Percentiles rank a stretch among this genome's conserved stretches.
Conservation (phyloP, 139 green algal genomes). For the Chlamydomonas schloesseri region DNA sequence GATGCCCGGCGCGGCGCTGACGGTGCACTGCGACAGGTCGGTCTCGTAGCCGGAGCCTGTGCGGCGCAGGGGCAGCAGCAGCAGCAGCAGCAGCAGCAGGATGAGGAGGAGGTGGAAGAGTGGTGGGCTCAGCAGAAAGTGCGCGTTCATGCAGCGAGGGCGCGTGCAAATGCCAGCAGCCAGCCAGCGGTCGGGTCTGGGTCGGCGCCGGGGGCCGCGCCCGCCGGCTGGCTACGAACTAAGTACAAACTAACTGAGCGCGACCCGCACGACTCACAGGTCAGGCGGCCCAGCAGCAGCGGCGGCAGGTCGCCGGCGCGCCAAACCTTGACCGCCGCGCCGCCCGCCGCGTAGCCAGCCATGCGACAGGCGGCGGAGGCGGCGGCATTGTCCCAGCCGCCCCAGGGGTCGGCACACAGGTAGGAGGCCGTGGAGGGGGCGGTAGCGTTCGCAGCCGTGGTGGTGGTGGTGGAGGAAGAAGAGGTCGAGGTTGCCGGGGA, state of each 20-base stretch:
- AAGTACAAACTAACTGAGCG: no score
- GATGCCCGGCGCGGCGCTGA: background rate
- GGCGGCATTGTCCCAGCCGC: conserved; percentile 9
- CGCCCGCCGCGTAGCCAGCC: conserved; percentile 15
- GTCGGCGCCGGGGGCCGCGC: no score
- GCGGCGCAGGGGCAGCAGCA: background rate
- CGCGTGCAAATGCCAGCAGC: no score
- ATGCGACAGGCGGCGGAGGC: conserved; percentile 20
- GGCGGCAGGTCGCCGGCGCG: background rate
- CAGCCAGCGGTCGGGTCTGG: no score
- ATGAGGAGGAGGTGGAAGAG: no score
- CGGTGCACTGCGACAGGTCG: background rate
- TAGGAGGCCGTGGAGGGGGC: background rate
- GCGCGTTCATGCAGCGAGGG: no score
- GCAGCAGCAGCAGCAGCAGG: no score
- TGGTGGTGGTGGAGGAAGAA: background rate
- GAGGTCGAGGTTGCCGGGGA: background rate
- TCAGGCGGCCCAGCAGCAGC: background rate
- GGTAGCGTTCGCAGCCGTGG: background rate
- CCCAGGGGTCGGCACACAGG: conserved; percentile 32
- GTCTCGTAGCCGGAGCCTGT: background rate
- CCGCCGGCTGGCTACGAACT: no score
- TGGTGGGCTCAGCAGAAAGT: no score
- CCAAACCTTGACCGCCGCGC: conserved; percentile 3
- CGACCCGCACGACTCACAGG: background rate